These are phyloP conservation scores for Lipomyces yarrowii DNA, from an alignment of 1,139 yeast species.

Conservation along the genomic window DNA sequence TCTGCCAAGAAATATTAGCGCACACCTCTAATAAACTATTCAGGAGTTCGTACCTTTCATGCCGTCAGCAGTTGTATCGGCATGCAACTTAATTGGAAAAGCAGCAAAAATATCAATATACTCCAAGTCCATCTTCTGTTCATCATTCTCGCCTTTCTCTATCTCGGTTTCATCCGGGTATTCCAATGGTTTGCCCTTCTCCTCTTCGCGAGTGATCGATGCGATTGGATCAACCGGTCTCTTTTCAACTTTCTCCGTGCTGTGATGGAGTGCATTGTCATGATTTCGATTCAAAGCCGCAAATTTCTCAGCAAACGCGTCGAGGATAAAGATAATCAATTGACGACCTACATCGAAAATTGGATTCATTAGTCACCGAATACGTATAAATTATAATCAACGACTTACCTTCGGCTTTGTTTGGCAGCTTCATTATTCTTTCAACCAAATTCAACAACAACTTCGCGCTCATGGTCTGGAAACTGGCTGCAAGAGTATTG, in stretches of 20 bases:
- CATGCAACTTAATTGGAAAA: constrained; percentile 49
- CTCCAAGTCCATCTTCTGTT: constrained; percentile 43
- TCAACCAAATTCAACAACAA: constrained; percentile 84
- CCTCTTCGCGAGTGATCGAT: constrained; percentile 32
- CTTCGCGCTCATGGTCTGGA: constrained; percentile 97
- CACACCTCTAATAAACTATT: background rate
- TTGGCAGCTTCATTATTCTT: constrained; percentile 79
- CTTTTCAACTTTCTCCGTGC: constrained; percentile 40
- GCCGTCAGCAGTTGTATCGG: constrained; percentile 24
- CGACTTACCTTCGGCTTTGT: constrained; percentile 83
- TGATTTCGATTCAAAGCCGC: constrained; percentile 72
- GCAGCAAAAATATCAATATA: constrained; percentile 52
- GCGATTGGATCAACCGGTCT: constrained; percentile 27
- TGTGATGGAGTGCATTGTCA: constrained; percentile 65
- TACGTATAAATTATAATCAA: constrained; percentile 46
- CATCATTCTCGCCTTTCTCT: constrained; percentile 34
- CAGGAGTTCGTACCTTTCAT: constrained; percentile 47
- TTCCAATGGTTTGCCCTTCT: constrained; percentile 40
- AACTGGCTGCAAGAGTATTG: constrained; percentile 80
- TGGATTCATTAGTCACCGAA: background rate
- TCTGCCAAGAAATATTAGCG: constrained; percentile 67
- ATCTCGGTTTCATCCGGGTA: constrained; percentile 38
- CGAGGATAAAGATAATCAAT: constrained; percentile 68
- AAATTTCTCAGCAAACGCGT: constrained; percentile 85
- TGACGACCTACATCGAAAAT: constrained; percentile 23